Evolutionary conservation across 2,329 filamentous ascomycete species (phyloP).

Genomic region (Helotiales sp.): DNA sequence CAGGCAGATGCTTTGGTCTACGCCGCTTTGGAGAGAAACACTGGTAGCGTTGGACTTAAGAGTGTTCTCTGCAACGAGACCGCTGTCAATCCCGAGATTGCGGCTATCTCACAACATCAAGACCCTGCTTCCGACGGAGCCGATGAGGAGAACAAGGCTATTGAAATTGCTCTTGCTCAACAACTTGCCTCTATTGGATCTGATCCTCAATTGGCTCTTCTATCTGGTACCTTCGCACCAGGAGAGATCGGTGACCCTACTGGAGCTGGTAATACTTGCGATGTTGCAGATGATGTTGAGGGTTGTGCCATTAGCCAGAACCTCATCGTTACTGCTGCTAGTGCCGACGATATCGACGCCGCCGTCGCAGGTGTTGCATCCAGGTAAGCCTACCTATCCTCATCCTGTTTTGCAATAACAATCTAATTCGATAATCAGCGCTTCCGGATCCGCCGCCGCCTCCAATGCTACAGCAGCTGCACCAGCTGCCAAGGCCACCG

Average conservation of each 20-base stretch:
- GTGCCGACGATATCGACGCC: constrained; percentile 49
- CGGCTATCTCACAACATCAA: constrained; percentile 63
- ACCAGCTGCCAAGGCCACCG: constrained; percentile 6
- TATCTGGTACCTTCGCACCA: constrained; percentile 61
- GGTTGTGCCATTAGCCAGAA: constrained; percentile 56
- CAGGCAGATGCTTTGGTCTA: constrained; percentile 55
- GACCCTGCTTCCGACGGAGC: constrained; percentile 62
- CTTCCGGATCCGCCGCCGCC: not conserved
- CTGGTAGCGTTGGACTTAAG: constrained; percentile 54
- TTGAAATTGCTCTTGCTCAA: constrained; percentile 57
- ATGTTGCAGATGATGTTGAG: constrained; percentile 45
- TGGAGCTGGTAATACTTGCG: constrained; percentile 50
- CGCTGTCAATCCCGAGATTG: constrained; percentile 66
- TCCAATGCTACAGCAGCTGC: not conserved
- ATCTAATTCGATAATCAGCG: not conserved
- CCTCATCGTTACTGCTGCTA: constrained; percentile 54
- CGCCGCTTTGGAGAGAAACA: constrained; percentile 60
- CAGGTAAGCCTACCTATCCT: too few species aligned
- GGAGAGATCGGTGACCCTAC: constrained; percentile 49
- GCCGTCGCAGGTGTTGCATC: constrained; percentile 42
- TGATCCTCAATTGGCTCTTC: constrained; percentile 60
- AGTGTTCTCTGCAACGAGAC: constrained; percentile 57
- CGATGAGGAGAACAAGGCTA: constrained; percentile 58
- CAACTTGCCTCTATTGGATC: constrained; percentile 63
- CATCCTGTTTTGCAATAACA: not conserved